These are phyloP conservation scores for Citrus glauca DNA, from an alignment of 345 rosid genomes.

Conservation along the genomic window DNA sequence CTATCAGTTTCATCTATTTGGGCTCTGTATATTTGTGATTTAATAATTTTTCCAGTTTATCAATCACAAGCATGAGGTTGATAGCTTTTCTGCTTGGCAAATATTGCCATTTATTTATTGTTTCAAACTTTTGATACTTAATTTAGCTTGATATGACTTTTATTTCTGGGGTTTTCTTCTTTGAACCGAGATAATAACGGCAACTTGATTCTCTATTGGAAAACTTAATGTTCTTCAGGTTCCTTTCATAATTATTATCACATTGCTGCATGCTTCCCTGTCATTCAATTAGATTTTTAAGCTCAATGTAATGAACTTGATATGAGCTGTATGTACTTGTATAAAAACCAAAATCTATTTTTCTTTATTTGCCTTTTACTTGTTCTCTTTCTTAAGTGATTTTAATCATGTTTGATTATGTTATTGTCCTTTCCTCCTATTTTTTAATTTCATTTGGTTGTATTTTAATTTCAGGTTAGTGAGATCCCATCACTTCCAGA, in stretches of 20 bases:
- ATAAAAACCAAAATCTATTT: conserved; percentile 2
- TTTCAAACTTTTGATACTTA: not conserved
- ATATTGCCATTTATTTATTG: not conserved
- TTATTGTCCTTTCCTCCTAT: conserved; percentile 2
- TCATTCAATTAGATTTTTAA: not conserved
- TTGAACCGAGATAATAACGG: not conserved
- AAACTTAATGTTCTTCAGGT: not conserved
- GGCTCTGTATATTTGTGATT: not conserved
- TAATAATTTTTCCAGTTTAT: not conserved
- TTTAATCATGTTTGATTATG: conserved; percentile 22
- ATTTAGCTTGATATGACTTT: not conserved
- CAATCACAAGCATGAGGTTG: not conserved
- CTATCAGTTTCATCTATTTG: not conserved
- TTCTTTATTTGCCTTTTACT: conserved; percentile 2
- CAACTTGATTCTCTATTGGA: not conserved
- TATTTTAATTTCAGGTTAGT: conserved; percentile 32
- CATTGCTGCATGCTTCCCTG: conserved; percentile 18
- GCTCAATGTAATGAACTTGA: not conserved
- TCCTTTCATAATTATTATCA: conserved; percentile 19
- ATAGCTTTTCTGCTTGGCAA: not conserved
- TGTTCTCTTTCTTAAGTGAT: conserved; percentile 8
- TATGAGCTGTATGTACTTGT: conserved; percentile 26
- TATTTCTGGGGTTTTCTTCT: not conserved
- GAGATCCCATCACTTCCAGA: conserved; percentile 23
- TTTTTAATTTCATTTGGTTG: conserved; percentile 12